Evolutionary conservation across 1,139 yeast genomes (phyloP), one percentile per base, ranked within the genome.

Genomic region (Blastobotrys buckinghamii): DNA sequence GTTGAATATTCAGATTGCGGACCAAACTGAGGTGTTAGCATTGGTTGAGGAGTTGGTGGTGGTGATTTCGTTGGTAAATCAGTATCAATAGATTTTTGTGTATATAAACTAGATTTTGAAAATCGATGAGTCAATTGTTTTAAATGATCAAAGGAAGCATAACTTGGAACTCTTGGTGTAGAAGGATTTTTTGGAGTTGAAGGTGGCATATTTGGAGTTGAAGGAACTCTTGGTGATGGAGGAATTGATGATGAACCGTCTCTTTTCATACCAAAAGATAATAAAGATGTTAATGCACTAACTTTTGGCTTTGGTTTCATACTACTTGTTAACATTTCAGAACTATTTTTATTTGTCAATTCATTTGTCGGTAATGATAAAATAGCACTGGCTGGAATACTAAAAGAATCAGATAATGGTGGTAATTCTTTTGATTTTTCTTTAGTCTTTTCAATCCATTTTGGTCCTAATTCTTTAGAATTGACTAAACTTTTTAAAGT

Each of bases 321-420:
- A 4, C 60, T 51, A 45, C 51, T 56, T n/a, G 54, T 46, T n/a
- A 58, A 50, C 37, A 57, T 19, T 4, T 49, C 51, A 2, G 55
- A 32, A 16, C 57, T 39, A 4, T 52, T 45, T 13, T 22, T 15
- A 8, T 19, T 30, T 10, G 35, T 39, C 6, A 27, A 17, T 12
- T 34, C 26, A 8, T 34, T 38, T 5, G 49, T 48, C 2, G 61
- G 59, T 2, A 58, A 42, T 2, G 62, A 57, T 26, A 57, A 51
- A 15, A 59, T 58, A 7, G 61, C 60, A 16, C 56, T 50, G 6
- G 59, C 59, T 12, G 60, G 59, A 2, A 52, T 51, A 2, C 54
- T 47, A 35, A 44, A 45, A 6, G 59, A 54, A 2, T 54, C 24
- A 2, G 59, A 8, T 45, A 6, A 54, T 12, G 20, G 22, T 2